These are phyloP conservation scores for Pistacia atlantica DNA, from an alignment of 345 rosid genomes.

Conservation along the genomic window DNA sequence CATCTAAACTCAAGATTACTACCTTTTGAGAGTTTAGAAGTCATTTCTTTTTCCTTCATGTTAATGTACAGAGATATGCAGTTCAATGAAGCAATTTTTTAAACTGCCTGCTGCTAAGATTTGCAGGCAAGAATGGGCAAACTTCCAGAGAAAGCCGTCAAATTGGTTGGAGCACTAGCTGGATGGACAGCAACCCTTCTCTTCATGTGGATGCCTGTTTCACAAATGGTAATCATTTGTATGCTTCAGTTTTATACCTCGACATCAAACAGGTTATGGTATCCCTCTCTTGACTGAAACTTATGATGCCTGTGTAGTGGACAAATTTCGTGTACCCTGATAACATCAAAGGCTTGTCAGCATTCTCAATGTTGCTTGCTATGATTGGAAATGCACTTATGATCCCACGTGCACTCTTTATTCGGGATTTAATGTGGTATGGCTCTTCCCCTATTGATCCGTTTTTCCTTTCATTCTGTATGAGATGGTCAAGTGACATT, in stretches of 20 bases:
- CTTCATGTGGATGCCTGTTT: slow-evolving; percentile 98
- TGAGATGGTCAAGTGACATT: not conserved
- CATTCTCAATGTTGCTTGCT: slow-evolving; percentile 81
- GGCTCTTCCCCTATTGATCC: slow-evolving; percentile 9
- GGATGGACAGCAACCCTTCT: slow-evolving; percentile 98
- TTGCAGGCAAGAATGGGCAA: slow-evolving; percentile 79
- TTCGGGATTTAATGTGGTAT: slow-evolving; percentile 97
- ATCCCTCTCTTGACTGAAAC: slow-evolving; percentile 27
- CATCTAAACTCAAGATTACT: not conserved
- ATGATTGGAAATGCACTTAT: slow-evolving; percentile 93
- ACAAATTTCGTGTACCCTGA: slow-evolving; percentile 83
- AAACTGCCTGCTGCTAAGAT: slow-evolving; percentile 34
- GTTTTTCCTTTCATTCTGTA: not conserved
- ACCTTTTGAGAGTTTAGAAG: not conserved
- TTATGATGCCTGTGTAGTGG: slow-evolving; percentile 59
- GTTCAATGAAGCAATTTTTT: slow-evolving; percentile 19
- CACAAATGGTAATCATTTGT: slow-evolving; percentile 65
- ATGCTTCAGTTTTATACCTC: slow-evolving; percentile 12
- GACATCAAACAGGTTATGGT: not conserved
- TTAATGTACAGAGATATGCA: not conserved
- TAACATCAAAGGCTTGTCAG: slow-evolving; percentile 85
- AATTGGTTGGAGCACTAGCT: slow-evolving; percentile 64
- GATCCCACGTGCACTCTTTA: slow-evolving; percentile 88
- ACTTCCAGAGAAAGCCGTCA: slow-evolving; percentile 68
- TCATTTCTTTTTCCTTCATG: not conserved